Evolutionary conservation across 2,329 filamentous ascomycete species (phyloP).

Genomic region (Apiospora hydei): DNA sequence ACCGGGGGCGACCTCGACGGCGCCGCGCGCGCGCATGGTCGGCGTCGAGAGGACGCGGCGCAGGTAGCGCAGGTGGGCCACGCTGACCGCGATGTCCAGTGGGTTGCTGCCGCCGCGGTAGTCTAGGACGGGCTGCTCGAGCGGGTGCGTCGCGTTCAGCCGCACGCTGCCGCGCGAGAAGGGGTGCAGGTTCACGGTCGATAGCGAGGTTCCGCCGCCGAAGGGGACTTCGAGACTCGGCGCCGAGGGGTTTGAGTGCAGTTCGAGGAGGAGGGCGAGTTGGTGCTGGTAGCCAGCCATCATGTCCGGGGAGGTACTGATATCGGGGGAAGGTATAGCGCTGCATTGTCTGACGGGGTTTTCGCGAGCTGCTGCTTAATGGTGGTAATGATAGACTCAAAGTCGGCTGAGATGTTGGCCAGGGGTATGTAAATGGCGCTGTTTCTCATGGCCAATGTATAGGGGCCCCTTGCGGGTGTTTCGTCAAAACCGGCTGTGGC

Average conservation of each 20-base stretch:
- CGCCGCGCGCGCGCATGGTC: conserved; percentile 24
- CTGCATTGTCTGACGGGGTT: conserved; percentile 29
- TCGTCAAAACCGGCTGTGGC: conserved; percentile 42
- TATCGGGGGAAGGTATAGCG: conserved; percentile 31
- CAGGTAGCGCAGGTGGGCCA: conserved; percentile 37
- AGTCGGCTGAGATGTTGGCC: conserved; percentile 35
- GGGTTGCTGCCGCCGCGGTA: conserved; percentile 38
- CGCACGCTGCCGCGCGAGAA: conserved; percentile 35
- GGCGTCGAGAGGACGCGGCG: conserved; percentile 32
- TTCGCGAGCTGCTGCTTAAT: conserved; percentile 31
- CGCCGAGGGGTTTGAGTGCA: conserved; percentile 47
- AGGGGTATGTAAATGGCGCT: conserved; percentile 42
- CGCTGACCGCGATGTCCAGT: conserved; percentile 37
- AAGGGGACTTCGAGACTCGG: conserved; percentile 27
- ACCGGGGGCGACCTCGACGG: conserved; percentile 32
- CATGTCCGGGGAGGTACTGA: conserved; percentile 32
- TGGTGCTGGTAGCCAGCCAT: conserved; percentile 49
- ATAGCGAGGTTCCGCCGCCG: conserved; percentile 34
- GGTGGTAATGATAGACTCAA: conserved; percentile 33
- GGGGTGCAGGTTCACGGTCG: conserved; percentile 33
- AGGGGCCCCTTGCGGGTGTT: conserved; percentile 44
- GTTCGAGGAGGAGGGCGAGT: conserved; percentile 52
- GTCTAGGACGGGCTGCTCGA: conserved; percentile 36
- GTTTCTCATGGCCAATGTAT: conserved; percentile 46
- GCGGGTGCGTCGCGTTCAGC: conserved; percentile 34